Percentiles rank a stretch among this genome's conserved stretches.
phyloP scores from a whole-genome alignment of 2,329 filamentous ascomycete genomes.

The Monosporascus sp. region DNA sequence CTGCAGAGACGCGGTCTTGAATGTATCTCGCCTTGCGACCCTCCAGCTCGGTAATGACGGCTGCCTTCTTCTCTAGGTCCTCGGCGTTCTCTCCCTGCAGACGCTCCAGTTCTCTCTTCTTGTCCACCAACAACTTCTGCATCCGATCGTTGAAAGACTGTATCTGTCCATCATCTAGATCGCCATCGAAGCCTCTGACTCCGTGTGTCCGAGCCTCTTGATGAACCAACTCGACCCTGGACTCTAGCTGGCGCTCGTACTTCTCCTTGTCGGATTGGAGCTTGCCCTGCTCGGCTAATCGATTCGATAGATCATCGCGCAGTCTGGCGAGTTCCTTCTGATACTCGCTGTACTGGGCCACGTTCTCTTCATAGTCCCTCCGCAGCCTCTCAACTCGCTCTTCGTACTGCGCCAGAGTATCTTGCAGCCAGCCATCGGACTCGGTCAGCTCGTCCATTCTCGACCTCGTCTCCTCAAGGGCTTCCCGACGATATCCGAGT shows the following conservation, averaged over 20 bases:
- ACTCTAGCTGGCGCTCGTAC: constrained; percentile 72
- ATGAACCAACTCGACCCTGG: constrained; percentile 68
- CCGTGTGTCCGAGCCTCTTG: constrained; percentile 70
- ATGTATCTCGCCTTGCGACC: constrained; percentile 65
- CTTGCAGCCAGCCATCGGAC: constrained; percentile 68
- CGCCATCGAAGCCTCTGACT: constrained; percentile 78
- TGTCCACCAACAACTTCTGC: constrained; percentile 68
- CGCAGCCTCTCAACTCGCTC: constrained; percentile 62
- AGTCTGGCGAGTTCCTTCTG: constrained; percentile 40
- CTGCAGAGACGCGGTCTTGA: constrained; percentile 69
- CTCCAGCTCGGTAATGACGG: constrained; percentile 65
- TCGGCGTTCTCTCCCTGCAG: constrained; percentile 66
- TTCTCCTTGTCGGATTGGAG: constrained; percentile 81
- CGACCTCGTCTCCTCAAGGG: constrained; percentile 61
- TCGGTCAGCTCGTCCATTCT: constrained; percentile 75
- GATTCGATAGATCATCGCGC: constrained; percentile 42
- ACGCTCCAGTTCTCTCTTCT: constrained; percentile 71
- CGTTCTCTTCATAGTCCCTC: constrained; percentile 57
- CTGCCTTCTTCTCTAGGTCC: constrained; percentile 71
- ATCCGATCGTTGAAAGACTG: constrained; percentile 73
- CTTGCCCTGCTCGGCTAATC: constrained; percentile 65
- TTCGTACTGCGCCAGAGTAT: constrained; percentile 71
- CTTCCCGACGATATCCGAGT: constrained; percentile 63
- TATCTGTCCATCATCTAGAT: constrained; percentile 68
- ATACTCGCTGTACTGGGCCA: constrained; percentile 61